These are phyloP conservation scores for Tricholoma bakamatsutake DNA, from an alignment of 768 basidiomycete genomes.

Conservation along the genomic window DNA sequence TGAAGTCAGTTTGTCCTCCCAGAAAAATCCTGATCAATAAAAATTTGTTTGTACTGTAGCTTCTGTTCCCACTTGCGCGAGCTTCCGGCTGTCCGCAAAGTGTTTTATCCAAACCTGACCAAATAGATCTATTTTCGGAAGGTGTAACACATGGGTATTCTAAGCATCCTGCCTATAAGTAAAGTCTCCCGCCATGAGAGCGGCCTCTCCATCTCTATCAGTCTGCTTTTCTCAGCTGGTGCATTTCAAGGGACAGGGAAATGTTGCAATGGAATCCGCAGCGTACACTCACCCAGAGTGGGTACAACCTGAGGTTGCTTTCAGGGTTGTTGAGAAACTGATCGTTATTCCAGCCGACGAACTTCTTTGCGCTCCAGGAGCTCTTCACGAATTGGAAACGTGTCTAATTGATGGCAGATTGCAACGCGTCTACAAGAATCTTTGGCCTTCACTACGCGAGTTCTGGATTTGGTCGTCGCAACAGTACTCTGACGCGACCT, in stretches of 20 bases:
- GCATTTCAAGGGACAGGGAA: background rate
- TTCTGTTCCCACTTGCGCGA: too few species aligned
- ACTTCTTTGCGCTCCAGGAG: conserved; percentile 32
- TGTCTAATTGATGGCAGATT: conserved; percentile 35
- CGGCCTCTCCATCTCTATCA: too few species aligned
- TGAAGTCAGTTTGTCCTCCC: too few species aligned
- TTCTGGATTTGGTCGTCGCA: conserved; percentile 38
- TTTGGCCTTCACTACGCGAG: conserved; percentile 38
- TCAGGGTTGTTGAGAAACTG: background rate
- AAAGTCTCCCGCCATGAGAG: too few species aligned
- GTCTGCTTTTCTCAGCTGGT: background rate
- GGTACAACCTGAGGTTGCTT: background rate
- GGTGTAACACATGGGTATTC: too few species aligned
- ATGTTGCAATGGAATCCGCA: background rate
- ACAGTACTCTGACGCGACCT: conserved; percentile 32
- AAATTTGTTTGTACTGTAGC: too few species aligned
- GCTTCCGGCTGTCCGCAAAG: too few species aligned
- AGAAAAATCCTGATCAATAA: too few species aligned
- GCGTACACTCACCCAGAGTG: background rate
- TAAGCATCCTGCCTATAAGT: too few species aligned
- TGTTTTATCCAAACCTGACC: too few species aligned
- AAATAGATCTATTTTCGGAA: too few species aligned
- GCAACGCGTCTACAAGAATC: conserved; percentile 45
- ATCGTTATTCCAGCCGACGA: conserved; percentile 19
- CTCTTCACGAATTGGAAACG: conserved; percentile 35